Evolutionary conservation across 257 asterid species (phyloP), one percentile per base, ranked within the genome.

Genomic region (Vinca minor): DNA sequence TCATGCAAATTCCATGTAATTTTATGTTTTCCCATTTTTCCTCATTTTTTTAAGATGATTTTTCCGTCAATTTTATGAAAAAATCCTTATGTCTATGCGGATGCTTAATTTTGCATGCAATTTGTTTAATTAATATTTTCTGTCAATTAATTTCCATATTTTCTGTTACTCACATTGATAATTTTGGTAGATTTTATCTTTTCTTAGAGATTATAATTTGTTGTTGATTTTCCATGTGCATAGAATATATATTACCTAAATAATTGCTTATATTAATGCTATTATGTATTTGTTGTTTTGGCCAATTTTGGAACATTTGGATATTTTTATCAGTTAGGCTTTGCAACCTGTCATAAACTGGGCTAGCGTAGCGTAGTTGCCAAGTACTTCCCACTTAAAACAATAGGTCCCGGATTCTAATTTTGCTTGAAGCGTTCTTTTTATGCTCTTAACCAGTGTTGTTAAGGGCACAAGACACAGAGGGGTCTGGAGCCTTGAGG

Each of bases 1-100:
- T 87, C 78, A 74, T 75, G 74, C 91, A 91, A 78, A 91, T 87
- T 58, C 96, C 97, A 31, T 87, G 96, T 91, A 78, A 72, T 29
- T 34, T 34, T 3, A 14, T 59, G 12, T 35, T 8, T 13, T 17
- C n/a, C 41, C 20, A 10, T 14, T 70, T n/a, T 4, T 35, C 47
- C 3, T 39, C 21, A 11, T 59, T 44, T 9, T 45, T 66, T 34
- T 29, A 18, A 53, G 17, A 1, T 36, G 35, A 4, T 67, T 46
- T 52, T 3, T 25, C 7, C 2, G 48, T 35, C 28, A 31, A 48
- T 21, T 41, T 20, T 46, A n/a, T 34, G 36, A 14, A 25, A 26
- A 25, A 12, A 1, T 15, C 60, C 28, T 36, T 54, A 17, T n/a
- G 28, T 54, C 28, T 28, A 4, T 29, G 10, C 4, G 21, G 20